These are phyloP conservation scores for Penicillium sp. DNA, from an alignment of 2,329 filamentous ascomycete species.

Conservation along the genomic window DNA sequence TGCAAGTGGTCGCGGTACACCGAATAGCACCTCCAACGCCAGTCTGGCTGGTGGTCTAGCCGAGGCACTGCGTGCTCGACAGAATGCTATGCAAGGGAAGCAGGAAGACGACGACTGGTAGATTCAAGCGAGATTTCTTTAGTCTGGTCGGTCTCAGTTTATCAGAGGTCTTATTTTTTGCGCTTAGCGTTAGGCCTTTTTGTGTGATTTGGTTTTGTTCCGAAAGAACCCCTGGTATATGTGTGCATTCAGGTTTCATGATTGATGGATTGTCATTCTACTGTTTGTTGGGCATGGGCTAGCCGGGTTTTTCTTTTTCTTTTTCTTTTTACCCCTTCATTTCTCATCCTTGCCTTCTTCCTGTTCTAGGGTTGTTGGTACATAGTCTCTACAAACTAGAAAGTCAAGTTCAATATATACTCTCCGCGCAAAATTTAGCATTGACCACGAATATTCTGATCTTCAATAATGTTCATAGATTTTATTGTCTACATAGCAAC, in stretches of 20 bases:
- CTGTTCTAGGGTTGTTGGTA: neutral
- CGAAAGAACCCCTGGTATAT: slow-evolving; percentile 1
- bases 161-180: slow-evolving; percentile 17
- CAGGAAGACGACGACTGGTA: slow-evolving; percentile 72
- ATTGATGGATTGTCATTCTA: slow-evolving; percentile 9
- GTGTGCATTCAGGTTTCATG: slow-evolving; percentile 2
- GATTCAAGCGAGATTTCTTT: slow-evolving; percentile 12
- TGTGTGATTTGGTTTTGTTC: slow-evolving; percentile 4
- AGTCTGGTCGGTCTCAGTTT: slow-evolving; percentile 14
- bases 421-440: neutral
- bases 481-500: neutral
- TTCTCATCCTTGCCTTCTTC: neutral
- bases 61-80: slow-evolving; percentile 73
- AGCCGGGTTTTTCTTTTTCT: slow-evolving; percentile 2
- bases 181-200: slow-evolving; percentile 25
- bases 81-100: slow-evolving; percentile 73
- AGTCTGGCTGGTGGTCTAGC: slow-evolving; percentile 74
- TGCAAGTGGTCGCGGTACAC: slow-evolving; percentile 70
- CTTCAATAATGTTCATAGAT: neutral
- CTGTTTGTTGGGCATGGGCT: slow-evolving; percentile 8
- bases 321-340: neutral
- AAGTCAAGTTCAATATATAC: slow-evolving; percentile 5
- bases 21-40: slow-evolving; percentile 56
- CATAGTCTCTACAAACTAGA: neutral
- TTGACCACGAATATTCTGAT: neutral